Evolutionary conservation across 805 yeast species (phyloP).

Genomic region (Kluyveromyces siamensis): DNA sequence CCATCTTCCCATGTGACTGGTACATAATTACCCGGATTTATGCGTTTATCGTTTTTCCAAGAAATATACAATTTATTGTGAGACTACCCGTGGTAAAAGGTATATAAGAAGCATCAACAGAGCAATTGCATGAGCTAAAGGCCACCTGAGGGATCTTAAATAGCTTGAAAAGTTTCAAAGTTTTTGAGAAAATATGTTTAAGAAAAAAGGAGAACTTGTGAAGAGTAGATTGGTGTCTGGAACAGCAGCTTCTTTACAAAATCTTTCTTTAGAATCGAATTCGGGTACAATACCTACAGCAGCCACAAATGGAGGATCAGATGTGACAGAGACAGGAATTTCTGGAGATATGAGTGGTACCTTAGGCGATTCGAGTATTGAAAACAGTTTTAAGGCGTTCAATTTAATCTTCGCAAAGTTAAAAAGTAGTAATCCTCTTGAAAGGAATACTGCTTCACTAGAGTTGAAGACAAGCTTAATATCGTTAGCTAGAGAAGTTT

Average conservation of each 20-base stretch:
- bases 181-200: background rate
- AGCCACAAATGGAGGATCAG: background rate
- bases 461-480: slow-evolving; percentile 64
- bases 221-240: slow-evolving; percentile 4
- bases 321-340: background rate
- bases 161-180: background rate
- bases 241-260: slow-evolving; percentile 2
- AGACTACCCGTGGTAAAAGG: too few relatives aligned
- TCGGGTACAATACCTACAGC: background rate
- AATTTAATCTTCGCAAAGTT: slow-evolving; percentile 31
- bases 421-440: slow-evolving; percentile 28
- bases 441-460: slow-evolving; percentile 45
- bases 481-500: slow-evolving; percentile 67
- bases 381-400: slow-evolving; percentile 25
- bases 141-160: background rate
- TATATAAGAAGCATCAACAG: background rate
- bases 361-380: slow-evolving; percentile 13
- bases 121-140: background rate
- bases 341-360: slow-evolving; percentile 9
- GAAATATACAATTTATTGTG: too few relatives aligned
- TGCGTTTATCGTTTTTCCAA: background rate
- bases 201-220: slow-evolving; percentile 1
- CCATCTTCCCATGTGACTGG: too few relatives aligned
- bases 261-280: background rate
- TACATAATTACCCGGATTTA: background rate